Evolutionary conservation across 2,329 filamentous ascomycete genomes (phyloP).

Genomic region (Pseudophaeomoniella oleicola): DNA sequence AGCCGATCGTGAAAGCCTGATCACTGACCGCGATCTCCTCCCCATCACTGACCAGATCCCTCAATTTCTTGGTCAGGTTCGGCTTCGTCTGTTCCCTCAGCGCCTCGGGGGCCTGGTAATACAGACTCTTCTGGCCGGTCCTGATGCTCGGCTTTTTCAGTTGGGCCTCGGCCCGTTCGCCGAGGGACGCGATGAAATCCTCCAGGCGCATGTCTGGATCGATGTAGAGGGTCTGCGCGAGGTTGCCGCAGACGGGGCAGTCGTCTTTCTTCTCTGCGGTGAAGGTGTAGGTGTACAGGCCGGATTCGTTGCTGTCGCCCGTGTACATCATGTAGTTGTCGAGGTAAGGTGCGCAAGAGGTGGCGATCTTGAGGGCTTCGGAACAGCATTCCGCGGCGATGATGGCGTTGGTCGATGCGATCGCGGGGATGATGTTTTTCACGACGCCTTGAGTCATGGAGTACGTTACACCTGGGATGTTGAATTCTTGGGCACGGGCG

Average conservation of each 20-base stretch:
- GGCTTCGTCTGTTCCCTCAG: slow-evolving; percentile 72
- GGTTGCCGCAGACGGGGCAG: slow-evolving; percentile 82
- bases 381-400: slow-evolving; percentile 93
- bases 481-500: slow-evolving; percentile 69
- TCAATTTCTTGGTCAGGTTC: slow-evolving; percentile 66
- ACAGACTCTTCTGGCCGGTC: slow-evolving; percentile 68
- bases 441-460: slow-evolving; percentile 92
- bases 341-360: slow-evolving; percentile 64
- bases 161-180: slow-evolving; percentile 73
- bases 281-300: slow-evolving; percentile 95
- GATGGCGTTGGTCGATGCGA: slow-evolving; percentile 94
- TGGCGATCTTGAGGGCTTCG: slow-evolving; percentile 89
- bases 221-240: slow-evolving; percentile 59
- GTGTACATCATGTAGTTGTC: slow-evolving; percentile 99
- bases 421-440: slow-evolving; percentile 98
- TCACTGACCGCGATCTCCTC: slow-evolving; percentile 89
- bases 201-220: slow-evolving; percentile 59
- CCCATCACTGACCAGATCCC: slow-evolving; percentile 61
- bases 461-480: slow-evolving; percentile 86
- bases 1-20: slow-evolving; percentile 67
- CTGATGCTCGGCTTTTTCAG: slow-evolving; percentile 86
- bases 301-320: slow-evolving; percentile 85
- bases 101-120: slow-evolving; percentile 71
- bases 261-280: slow-evolving; percentile 87
- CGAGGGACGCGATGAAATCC: slow-evolving; percentile 73